A percentile compares a stretch with the other conserved stretches of the same genome.
phyloP scores from a whole-genome alignment of 129 eudicot species.

The Cynara cardunculus region DNA sequence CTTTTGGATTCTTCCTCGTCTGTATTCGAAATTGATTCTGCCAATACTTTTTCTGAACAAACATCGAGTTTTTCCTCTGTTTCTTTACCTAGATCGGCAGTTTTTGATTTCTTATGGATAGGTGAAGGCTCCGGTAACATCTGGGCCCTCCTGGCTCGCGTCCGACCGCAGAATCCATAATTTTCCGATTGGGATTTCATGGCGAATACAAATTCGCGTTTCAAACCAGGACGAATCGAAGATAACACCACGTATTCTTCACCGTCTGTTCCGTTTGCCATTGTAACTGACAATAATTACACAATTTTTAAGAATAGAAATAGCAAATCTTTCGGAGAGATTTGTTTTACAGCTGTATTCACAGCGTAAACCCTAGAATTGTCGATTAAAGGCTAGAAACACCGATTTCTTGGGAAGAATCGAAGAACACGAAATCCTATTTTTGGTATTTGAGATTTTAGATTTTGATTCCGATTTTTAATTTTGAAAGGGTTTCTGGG shows the following conservation, averaged over 20 bases:
- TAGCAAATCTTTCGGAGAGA: conserved; percentile 34
- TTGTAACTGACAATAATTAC: conserved; percentile 16
- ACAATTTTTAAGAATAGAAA: conserved; percentile 16
- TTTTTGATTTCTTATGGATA: conserved; percentile 23
- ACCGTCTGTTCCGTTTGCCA: conserved; percentile 35
- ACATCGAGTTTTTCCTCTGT: conserved; percentile 14
- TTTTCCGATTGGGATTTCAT: conserved; percentile 44
- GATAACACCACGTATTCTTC: conserved; percentile 44
- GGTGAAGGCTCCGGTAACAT: conserved; percentile 19
- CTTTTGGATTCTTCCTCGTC: conserved; percentile 34
- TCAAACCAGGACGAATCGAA: conserved; percentile 39
- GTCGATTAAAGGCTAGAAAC: conserved; percentile 13
- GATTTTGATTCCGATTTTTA: conserved; percentile 12
- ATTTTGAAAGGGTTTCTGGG: conserved; percentile 24
- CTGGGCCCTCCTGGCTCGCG: conserved; percentile 26
- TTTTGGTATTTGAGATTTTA: conserved; percentile 28
- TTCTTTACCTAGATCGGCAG: conserved; percentile 3
- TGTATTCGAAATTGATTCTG: conserved; percentile 6
- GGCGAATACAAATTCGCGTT: conserved; percentile 53
- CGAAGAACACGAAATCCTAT: conserved; percentile 24
- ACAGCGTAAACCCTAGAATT: conserved; percentile 24
- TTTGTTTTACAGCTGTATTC: conserved; percentile 35
- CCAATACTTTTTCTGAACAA: conserved; percentile 3
- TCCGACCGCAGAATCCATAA: conserved; percentile 34
- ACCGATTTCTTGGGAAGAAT: conserved; percentile 23